Evolutionary conservation across 2,329 filamentous ascomycete genomes (phyloP).

Genomic region (Pseudogymnoascus sp.): DNA sequence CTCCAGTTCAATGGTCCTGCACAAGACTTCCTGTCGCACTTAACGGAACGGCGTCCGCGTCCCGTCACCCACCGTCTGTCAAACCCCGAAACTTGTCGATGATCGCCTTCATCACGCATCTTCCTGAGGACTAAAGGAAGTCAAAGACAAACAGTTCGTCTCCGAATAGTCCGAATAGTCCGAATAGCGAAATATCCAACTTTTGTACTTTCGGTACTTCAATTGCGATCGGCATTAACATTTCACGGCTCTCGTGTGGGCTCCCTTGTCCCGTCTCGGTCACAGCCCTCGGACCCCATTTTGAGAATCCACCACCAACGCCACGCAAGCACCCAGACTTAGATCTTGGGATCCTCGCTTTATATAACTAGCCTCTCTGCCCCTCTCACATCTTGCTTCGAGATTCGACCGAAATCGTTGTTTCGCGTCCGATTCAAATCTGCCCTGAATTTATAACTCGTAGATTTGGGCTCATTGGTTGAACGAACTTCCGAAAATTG

Average conservation of each 20-base stretch:
- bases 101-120: background rate
- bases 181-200: background rate
- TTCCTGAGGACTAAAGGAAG: background rate
- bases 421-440: background rate
- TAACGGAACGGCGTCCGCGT: background rate
- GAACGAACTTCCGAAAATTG: background rate
- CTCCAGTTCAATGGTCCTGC: background rate
- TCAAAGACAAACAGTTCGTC: background rate
- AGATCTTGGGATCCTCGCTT: background rate
- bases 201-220: background rate
- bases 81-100: background rate
- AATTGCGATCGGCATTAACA: background rate
- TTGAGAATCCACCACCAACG: slow-evolving; percentile 3
- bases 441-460: background rate
- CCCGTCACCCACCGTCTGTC: background rate
- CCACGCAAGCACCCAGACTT: background rate
- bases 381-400: background rate
- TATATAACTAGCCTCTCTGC: background rate
- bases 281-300: slow-evolving; percentile 4
- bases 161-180: background rate
- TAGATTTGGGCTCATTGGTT: background rate
- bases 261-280: background rate
- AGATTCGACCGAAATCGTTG: background rate
- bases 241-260: background rate
- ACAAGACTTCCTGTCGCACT: background rate